Evolutionary conservation across 352 stramenopile species (phyloP).

Genomic region (Phytophthora sp.): DNA sequence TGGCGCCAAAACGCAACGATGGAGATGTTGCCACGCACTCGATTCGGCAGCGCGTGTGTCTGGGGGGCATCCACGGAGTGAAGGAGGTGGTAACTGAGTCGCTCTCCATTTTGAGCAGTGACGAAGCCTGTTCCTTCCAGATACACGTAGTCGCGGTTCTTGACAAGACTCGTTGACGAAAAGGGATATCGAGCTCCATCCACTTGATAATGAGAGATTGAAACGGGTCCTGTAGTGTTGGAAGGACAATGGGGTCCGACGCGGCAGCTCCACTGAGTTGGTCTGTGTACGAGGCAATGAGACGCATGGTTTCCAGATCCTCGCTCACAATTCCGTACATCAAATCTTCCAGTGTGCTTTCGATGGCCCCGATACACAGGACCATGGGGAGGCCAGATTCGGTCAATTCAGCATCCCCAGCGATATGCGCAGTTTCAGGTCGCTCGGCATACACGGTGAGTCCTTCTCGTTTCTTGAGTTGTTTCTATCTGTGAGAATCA

Average conservation of each 20-base stretch:
- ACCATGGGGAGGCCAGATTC: slow-evolving; percentile 7
- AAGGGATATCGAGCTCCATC: not conserved
- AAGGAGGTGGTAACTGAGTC: not conserved
- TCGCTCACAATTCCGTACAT: no score
- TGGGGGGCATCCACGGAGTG: not conserved
- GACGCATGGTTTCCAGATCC: no score
- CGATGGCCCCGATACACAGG: slow-evolving; percentile 8
- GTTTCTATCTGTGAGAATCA: slow-evolving; percentile 32
- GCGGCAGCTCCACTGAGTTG: not conserved
- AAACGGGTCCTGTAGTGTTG: not conserved
- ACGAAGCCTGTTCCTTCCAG: not conserved
- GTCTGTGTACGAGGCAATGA: not conserved
- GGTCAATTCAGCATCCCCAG: not conserved
- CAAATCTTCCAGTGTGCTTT: no score
- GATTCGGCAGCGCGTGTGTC: not conserved
- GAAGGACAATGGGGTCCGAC: not conserved
- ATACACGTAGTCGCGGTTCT: not conserved
- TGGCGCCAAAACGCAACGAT: not conserved
- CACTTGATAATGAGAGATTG: not conserved
- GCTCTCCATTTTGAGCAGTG: not conserved
- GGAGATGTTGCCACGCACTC: not conserved
- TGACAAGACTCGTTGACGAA: not conserved
- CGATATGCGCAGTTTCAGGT: not conserved
- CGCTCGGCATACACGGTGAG: slow-evolving; percentile 36
- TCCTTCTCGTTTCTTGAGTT: slow-evolving; percentile 30